Conservation (phyloP, 805 yeast species). For the Schwanniomyces pseudopolymorphus region DNA sequence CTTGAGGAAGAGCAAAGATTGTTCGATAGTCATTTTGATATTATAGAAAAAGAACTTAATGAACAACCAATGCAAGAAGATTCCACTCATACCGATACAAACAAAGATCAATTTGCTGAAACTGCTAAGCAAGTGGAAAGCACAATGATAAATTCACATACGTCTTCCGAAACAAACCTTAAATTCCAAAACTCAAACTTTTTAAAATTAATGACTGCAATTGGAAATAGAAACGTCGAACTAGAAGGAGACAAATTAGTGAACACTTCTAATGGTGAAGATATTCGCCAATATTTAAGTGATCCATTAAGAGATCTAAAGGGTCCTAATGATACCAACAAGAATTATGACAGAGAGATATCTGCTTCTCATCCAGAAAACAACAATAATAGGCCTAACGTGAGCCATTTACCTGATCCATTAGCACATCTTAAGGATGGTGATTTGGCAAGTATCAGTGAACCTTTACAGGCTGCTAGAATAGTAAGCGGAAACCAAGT, state of each 20-base stretch:
- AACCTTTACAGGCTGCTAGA: conserved; percentile 40
- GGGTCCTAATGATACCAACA: background rate
- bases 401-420: conserved; percentile 41
- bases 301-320: conserved; percentile 16
- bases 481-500: conserved; percentile 43
- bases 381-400: background rate
- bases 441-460: conserved; percentile 25
- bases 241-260: conserved; percentile 41
- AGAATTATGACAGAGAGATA: background rate
- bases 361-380: background rate
- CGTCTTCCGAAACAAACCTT: conserved; percentile 20
- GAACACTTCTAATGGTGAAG: conserved; percentile 29
- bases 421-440: conserved; percentile 44
- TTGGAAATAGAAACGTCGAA: conserved; percentile 37
- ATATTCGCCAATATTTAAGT: conserved; percentile 25
- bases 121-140: conserved; percentile 37
- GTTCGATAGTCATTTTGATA: conserved; percentile 32
- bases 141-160: conserved; percentile 19
- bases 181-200: conserved; percentile 38
- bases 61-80: conserved; percentile 7
- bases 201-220: conserved; percentile 39
- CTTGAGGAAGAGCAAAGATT: conserved; percentile 22
- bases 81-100: conserved; percentile 13
- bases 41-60: conserved; percentile 28
- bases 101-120: conserved; percentile 38